These are phyloP conservation scores for Lupinus albus DNA, from an alignment of 306 rosid genomes.

Conservation along the genomic window DNA sequence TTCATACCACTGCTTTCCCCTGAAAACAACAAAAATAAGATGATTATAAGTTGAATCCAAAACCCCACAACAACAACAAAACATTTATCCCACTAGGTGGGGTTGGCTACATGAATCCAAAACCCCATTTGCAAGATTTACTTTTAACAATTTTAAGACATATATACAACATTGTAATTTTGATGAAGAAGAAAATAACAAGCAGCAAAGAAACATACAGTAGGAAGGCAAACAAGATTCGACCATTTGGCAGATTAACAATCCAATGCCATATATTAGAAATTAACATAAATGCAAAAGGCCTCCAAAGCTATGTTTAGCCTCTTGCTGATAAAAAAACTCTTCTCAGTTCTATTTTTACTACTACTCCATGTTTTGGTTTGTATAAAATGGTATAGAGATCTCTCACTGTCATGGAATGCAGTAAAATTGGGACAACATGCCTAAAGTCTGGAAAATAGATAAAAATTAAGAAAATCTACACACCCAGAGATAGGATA, in stretches of 20 bases:
- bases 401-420: slow-evolving; percentile 20
- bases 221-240: slow-evolving; percentile 3
- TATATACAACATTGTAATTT: slow-evolving; percentile 7
- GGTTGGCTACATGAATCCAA: no score
- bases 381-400: no score
- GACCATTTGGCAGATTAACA: not conserved
- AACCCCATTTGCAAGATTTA: slow-evolving; percentile 22
- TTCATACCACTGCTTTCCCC: slow-evolving; percentile 94
- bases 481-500: not conserved
- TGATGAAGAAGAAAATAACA: slow-evolving; percentile 33
- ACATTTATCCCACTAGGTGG: no score
- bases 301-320: slow-evolving; percentile 23
- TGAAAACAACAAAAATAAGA: slow-evolving; percentile 47
- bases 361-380: no score
- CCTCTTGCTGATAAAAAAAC: no score
- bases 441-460: slow-evolving; percentile 1
- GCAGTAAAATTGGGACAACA: slow-evolving; percentile 12
- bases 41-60: slow-evolving; percentile 32
- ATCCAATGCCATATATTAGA: not conserved
- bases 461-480: slow-evolving; percentile 20
- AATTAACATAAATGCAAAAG: slow-evolving; percentile 26
- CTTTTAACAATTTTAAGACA: slow-evolving; percentile 1
- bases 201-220: slow-evolving; percentile 1
- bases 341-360: no score
- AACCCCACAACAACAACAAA: no score